A percentile compares a stretch with the other conserved stretches of the same genome.
Conservation (phyloP, 2,329 filamentous ascomycete genomes). For the Zymoseptoria crescenta region DNA sequence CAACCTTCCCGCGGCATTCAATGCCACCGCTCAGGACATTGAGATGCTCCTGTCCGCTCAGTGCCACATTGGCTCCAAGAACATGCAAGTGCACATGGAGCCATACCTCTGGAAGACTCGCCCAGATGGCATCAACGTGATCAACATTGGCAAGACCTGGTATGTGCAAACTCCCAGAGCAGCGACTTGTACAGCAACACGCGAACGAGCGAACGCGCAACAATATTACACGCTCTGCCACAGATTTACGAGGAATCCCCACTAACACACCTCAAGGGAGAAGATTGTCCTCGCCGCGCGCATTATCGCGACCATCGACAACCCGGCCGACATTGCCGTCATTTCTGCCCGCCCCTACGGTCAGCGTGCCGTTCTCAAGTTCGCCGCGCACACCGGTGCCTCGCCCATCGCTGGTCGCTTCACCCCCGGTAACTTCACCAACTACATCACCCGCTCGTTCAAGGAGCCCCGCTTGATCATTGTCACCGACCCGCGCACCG, state of each 20-base stretch:
- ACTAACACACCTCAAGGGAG: constrained; percentile 59
- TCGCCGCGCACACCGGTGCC: constrained; percentile 95
- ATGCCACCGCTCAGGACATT: constrained; percentile 96
- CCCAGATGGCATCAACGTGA: constrained; percentile 93
- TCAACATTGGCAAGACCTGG: constrained; percentile 99
- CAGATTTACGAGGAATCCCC: background rate
- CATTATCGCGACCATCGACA: constrained; percentile 98
- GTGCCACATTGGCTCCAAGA: constrained; percentile 96
- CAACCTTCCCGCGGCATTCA: constrained; percentile 91
- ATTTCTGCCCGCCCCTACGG: constrained; percentile 99
- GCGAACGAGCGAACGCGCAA: background rate
- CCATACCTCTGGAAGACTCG: constrained; percentile 99
- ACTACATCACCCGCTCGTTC: constrained; percentile 99
- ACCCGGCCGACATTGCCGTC: constrained; percentile 98
- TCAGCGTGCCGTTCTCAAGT: constrained; percentile 99
- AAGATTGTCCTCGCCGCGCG: constrained; percentile 98
- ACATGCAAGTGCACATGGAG: constrained; percentile 99
- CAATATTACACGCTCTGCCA: background rate
- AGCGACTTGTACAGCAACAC: background rate
- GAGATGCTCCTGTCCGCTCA: constrained; percentile 98
- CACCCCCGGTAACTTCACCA: constrained; percentile 99
- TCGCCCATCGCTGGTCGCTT: constrained; percentile 98
- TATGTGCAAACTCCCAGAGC: constrained; percentile 42
- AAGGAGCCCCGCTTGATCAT: constrained; percentile 99
- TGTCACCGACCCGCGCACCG: constrained; percentile 98